Evolutionary conservation across 306 rosid genomes (phyloP), one percentile per base, ranked within the genome.

Genomic region (Geum urbanum): DNA sequence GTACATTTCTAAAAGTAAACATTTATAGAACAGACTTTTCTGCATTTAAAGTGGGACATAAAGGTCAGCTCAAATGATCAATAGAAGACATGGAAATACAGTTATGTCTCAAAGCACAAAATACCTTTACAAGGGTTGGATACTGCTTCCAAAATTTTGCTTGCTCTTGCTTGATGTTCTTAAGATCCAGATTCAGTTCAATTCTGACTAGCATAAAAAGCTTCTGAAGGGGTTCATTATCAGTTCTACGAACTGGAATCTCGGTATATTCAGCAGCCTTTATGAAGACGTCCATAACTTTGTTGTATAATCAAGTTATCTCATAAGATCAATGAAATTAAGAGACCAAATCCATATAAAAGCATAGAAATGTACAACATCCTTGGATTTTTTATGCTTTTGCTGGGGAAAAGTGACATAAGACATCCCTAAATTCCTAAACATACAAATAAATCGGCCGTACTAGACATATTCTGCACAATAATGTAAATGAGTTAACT

Each of bases 121-220:
- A 61, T 86, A 95, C 99, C 95, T 95, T 95, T 78, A 91, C 97
- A 64, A 91, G 84, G 52, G 95, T 86, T 69, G 99, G 99, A 86
- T 89, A 96, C 82, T 95, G 97, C 85, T 91, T 91, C 99, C 96
- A 89, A 87, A 95, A 95, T 79, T 95, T 95, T 45, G 97, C 89
- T 76, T 95, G 97, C 86, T 91, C 99, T 81, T 95, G 99, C 89
- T 95, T 95, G 63, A 91, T 91, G 87, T 91, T 95, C 86, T 95
- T 95, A 65, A 87, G 97, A 86, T 95, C 97, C 73, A 95, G 89
- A 86, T 95, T 95, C 79, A 95, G 80, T 87, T 95, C 99, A 85
- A 97, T 91, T 74, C 97, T 85, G 54, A 95, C 97, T 75, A 91
- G 79, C 97, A 91, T 81, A 70, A 95, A 95, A 63, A 95, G 89